Conservation (phyloP, 768 basidiomycete species). For the Leccinum truebloodii region DNA sequence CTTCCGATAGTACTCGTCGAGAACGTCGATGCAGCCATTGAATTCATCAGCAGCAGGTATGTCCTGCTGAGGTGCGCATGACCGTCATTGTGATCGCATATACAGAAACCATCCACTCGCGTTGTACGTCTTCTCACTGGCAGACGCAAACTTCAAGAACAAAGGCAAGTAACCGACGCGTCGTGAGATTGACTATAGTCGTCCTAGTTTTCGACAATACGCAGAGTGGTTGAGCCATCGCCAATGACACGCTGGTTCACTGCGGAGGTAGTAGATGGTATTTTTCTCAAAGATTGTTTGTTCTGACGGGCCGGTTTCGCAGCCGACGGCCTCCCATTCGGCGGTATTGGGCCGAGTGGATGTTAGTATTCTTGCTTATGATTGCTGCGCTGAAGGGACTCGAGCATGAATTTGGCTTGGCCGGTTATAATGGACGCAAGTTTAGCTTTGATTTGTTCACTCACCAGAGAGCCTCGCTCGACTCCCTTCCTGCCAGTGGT, state of each 20-base stretch:
- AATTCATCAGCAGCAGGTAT: constrained; percentile 61
- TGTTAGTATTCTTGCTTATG: constrained; percentile 43
- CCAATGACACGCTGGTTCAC: constrained; percentile 73
- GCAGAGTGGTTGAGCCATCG: constrained; percentile 65
- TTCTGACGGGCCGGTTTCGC: background rate
- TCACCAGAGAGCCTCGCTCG: constrained; percentile 59
- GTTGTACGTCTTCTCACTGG: constrained; percentile 72
- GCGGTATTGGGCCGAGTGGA: constrained; percentile 68
- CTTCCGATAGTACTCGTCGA: constrained; percentile 74
- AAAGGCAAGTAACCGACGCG: constrained; percentile 46
- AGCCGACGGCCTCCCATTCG: constrained; percentile 71
- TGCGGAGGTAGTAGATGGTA: constrained; percentile 51
- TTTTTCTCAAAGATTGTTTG: background rate
- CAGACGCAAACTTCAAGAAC: constrained; percentile 52
- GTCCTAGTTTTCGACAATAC: constrained; percentile 65
- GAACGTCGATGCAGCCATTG: constrained; percentile 69
- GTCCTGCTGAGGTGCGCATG: constrained; percentile 13
- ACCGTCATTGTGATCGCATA: background rate
- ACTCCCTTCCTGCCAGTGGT: constrained; percentile 36
- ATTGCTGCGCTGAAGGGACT: background rate
- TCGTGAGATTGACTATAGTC: background rate
- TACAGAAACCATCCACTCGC: constrained; percentile 71
- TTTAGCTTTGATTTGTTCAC: constrained; percentile 78
- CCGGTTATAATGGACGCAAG: constrained; percentile 71
- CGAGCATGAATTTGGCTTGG: constrained; percentile 33